A percentile compares a stretch with the other conserved stretches of the same genome.
Conservation (phyloP, 2,329 filamentous ascomycete species). For the Aspergillus brunneoviolaceus region DNA sequence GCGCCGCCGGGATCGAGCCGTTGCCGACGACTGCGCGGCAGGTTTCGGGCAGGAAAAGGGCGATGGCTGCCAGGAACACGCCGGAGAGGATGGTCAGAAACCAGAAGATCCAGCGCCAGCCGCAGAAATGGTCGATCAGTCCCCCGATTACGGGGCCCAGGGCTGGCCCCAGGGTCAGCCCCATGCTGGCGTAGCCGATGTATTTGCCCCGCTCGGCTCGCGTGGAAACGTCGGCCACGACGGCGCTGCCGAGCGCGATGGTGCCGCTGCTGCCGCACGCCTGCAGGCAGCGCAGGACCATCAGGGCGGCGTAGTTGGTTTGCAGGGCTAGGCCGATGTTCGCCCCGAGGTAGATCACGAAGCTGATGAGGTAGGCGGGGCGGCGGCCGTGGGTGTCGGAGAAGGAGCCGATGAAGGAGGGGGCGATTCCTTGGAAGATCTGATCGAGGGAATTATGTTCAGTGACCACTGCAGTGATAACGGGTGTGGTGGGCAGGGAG, state of each 20-base stretch:
- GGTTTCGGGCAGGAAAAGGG: conserved; percentile 56
- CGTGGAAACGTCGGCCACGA: conserved; percentile 70
- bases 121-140: conserved; percentile 61
- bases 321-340: conserved; percentile 42
- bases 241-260: conserved; percentile 68
- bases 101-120: conserved; percentile 70
- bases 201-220: conserved; percentile 70
- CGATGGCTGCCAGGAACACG: conserved; percentile 53
- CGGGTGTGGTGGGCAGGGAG: no score
- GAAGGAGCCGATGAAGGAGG: conserved; percentile 62
- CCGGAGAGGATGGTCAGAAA: conserved; percentile 58
- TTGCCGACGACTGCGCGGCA: conserved; percentile 40
- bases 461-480: background rate
- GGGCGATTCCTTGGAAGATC: conserved; percentile 62
- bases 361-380: conserved; percentile 61
- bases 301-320: conserved; percentile 33
- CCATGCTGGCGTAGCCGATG: conserved; percentile 65
- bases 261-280: conserved; percentile 61
- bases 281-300: conserved; percentile 40
- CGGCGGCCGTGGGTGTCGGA: conserved; percentile 61
- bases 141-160: conserved; percentile 65
- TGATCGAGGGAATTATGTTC: background rate
- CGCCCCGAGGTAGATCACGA: conserved; percentile 44
- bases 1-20: conserved; percentile 27
- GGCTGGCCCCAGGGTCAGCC: conserved; percentile 51